Base-by-base conservation (phyloP, 1,284 basidiomycete species). In the Microbotryum scabiosae region DNA sequence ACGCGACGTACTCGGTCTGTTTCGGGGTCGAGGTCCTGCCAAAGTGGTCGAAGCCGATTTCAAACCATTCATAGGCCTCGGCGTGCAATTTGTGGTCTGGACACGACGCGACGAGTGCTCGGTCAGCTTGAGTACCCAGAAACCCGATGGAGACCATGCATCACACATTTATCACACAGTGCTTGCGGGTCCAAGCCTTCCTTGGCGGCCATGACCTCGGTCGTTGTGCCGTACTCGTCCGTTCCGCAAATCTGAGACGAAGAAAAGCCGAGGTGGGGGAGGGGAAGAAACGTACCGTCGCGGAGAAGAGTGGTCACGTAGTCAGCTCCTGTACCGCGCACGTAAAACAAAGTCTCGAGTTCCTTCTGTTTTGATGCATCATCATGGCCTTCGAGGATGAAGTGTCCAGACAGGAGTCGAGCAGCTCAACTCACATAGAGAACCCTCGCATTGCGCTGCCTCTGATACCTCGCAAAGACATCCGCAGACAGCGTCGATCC, bases 221-320 rank as follows among this genome's bases (percentile, higher is more conserved):
- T 97, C 0, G 94, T 94, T 2, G 94, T 99, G 41, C 94, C 94
- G 72, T 99, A 99, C 77, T 99, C 94, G 74, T 99, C 94, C 6
- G 96, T 98, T 51, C 96, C 96, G 75, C 96, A 99, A 66, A 98
- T 83, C 76, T 93, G 6, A 85, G 7, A 85, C 47, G 25, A 56
- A 54, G 12, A 48, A 44, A 18, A 12, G 12, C 47, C 47, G 16
- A n/a, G 14, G 47, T 49, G 21, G 21, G 26, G 23, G 12, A 5
- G 36, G 36, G 16, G 36, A 12, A 18, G 36, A 4, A 41, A 49
- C 28, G 47, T 28, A 10, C n/a, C 14, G 76, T 2, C 86, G 87
- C 60, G 82, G 80, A 25, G 23, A 52, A 16, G 12, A 18, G 53
- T 44, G 23, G 43, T 4, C 26, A 30, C 36, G 44, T 49, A 20